Percentiles rank a stretch among this genome's conserved stretches.
Evolutionary conservation across 1,139 yeast species (phyloP).

Genomic region (Saccharomyces hybrid): DNA sequence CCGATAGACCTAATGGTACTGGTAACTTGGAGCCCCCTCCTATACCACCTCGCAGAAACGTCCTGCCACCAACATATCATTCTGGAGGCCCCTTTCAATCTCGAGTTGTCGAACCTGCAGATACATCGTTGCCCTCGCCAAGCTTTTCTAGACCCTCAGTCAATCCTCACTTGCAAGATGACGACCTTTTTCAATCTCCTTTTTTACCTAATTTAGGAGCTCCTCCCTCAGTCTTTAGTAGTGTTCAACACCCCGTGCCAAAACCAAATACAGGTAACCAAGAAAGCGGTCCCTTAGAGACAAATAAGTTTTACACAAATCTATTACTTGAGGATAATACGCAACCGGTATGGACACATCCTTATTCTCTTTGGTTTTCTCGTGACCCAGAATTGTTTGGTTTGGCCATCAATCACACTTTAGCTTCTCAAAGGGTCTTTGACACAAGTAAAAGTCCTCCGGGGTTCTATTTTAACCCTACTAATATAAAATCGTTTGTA

Average conservation of each 20-base stretch:
- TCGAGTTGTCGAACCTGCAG: background rate
- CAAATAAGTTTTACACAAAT: conserved; percentile 83
- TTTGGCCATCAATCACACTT: conserved; percentile 60
- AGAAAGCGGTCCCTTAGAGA: conserved; percentile 47
- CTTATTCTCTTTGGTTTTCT: conserved; percentile 68
- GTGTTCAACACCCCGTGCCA: conserved; percentile 36
- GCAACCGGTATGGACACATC: conserved; percentile 68
- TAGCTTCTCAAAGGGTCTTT: conserved; percentile 49
- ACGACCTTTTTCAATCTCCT: background rate
- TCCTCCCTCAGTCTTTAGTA: background rate
- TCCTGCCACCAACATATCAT: background rate
- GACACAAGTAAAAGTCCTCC: conserved; percentile 28
- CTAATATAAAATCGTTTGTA: conserved; percentile 31
- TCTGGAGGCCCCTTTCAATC: background rate
- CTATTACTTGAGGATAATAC: conserved; percentile 59
- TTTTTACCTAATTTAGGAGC: background rate
- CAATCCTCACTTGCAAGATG: background rate
- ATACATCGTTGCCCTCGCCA: background rate
- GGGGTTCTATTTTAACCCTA: conserved; percentile 29
- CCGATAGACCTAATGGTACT: background rate
- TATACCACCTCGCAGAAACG: background rate
- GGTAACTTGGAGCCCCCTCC: background rate
- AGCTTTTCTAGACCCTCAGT: background rate
- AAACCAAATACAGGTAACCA: conserved; percentile 41
- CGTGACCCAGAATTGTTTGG: conserved; percentile 40